Percentiles rank a stretch among this genome's conserved stretches.
Evolutionary conservation across 305 asterid species (phyloP).

Genomic region (Solanum hybrid): DNA sequence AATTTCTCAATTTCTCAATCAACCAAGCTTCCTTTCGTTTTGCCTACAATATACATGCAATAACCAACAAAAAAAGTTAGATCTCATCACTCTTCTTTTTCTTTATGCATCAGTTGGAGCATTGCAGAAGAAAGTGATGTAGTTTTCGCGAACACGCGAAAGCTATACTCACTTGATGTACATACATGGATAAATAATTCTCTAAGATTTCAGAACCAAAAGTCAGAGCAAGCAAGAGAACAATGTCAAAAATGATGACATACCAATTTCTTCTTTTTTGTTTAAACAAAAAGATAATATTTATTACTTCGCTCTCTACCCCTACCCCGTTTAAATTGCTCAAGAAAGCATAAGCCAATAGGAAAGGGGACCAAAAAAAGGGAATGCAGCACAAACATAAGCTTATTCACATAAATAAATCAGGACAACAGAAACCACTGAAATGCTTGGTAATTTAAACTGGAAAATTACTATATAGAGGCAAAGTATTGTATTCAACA

Average conservation of each 20-base stretch:
- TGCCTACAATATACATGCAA: conserved; percentile 36
- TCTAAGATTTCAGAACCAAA: not conserved
- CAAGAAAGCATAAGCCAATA: not conserved
- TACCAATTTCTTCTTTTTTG: not conserved
- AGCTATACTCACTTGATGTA: not conserved
- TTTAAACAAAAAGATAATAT: not conserved
- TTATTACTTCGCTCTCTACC: not conserved
- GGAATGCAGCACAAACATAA: not conserved
- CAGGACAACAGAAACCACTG: not conserved
- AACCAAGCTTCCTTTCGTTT: conserved; percentile 88
- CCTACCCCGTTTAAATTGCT: not conserved
- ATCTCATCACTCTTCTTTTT: not conserved
- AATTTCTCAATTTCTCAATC: conserved; percentile 84
- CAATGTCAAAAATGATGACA: not conserved
- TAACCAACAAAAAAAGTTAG: not conserved
- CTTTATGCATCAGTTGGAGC: not conserved
- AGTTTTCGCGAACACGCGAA: not conserved
- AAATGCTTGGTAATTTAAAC: not conserved
- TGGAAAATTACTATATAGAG: not conserved
- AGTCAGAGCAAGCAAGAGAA: not conserved
- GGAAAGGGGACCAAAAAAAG: not conserved
- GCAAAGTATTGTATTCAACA: not conserved
- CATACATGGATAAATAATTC: not conserved
- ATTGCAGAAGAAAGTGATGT: not conserved
- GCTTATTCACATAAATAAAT: not conserved